Evolutionary conservation across 768 basidiomycete species (phyloP), one percentile per base, ranked within the genome.

Genomic region (Lactarius sp.): DNA sequence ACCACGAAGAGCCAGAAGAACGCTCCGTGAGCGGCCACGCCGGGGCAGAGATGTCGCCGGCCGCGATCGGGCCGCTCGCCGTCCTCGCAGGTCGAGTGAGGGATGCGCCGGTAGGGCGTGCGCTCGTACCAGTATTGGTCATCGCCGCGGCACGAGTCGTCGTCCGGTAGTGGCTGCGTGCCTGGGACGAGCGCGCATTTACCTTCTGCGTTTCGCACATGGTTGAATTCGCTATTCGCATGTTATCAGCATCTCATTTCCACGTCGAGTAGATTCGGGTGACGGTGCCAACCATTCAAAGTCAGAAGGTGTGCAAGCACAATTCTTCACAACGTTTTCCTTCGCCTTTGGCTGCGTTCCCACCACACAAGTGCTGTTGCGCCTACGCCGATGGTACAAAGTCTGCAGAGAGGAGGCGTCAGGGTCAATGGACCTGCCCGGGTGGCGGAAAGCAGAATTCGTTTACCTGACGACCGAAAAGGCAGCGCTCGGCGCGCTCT

Each of bases 51-150:
- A 72, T 99, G 96, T 6, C 67, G 66, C 7, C 71, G 69, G 5
- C 97, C 97, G 44, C 79, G 85, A 73, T 99, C 93, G 13, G 81
- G 85, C n/a, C 90, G 81, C 1, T 75, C 66, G 4, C 95, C 96
- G 6, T 85, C 94, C 58, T 86, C 83, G 72, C 97, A 99, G 22
- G 79, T 83, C 41, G 95, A 96, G 73, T 89, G 90, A 0, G 90
- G 90, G 53, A 98, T 91, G 75, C 92, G 87, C 56, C 94, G 90
- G 72, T 96, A 96, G 5, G 87, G 77, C 0, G 96, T 98, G 33
- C 94, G 86, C 57, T 93, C 94, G 72, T 94, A 98, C 97, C 97
- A 99, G 73, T 80, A 92, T 3, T 88, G 85, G 51, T 85, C 85
- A 20, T 78, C 82, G 58, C 75, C 74, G 22, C 75, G 77, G 70